Percentiles rank a stretch among this genome's conserved stretches.
Conservation (phyloP, 148 eudicot genomes). For the Amaranthus cruentus region DNA sequence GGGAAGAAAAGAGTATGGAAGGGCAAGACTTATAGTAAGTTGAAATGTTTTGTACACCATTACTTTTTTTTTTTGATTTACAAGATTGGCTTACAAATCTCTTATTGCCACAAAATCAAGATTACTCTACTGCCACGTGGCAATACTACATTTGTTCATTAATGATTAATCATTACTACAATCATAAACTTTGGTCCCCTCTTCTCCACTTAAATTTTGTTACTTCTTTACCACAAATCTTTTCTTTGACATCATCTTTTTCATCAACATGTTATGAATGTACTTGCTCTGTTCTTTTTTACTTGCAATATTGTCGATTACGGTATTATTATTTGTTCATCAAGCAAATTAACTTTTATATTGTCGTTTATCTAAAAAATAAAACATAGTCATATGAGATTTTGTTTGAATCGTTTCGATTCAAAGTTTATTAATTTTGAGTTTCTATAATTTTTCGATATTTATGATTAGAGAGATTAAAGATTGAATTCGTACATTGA, state of each 20-base stretch:
- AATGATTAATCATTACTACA: not conserved
- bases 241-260: not conserved
- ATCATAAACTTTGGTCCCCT: slow-evolving; percentile 4
- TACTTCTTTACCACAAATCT: not conserved
- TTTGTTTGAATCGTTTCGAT: no score
- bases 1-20: not conserved
- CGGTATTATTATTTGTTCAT: no score
- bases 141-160: slow-evolving; percentile 17
- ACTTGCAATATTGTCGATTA: no score
- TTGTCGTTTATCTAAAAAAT: no score
- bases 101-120: slow-evolving; percentile 67
- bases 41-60: slow-evolving; percentile 28
- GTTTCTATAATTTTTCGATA: no score
- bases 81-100: slow-evolving; percentile 44
- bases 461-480: no score
- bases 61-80: slow-evolving; percentile 9
- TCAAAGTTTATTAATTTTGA: no score
- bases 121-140: slow-evolving; percentile 68
- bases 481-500: no score
- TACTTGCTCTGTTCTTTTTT: no score
- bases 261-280: no score
- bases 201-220: not conserved
- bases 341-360: not conserved
- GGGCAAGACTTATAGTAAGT: slow-evolving; percentile 18
- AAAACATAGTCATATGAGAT: no score